phyloP scores from a whole-genome alignment of 139 green algal species.

The Chlorella sp. region DNA sequence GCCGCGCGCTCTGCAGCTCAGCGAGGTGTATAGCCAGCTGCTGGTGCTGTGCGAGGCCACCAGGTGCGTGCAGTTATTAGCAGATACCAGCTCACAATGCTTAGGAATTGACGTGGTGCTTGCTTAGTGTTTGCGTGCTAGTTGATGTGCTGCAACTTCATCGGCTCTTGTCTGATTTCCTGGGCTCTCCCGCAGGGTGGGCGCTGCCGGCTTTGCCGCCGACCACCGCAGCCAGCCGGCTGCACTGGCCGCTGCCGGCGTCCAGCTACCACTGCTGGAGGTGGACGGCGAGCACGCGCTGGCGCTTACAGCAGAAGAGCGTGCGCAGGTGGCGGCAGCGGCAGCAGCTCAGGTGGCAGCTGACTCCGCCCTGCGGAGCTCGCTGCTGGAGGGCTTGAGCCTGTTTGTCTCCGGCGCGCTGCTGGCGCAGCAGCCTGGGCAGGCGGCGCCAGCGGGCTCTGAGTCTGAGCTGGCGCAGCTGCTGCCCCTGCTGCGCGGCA shows the following conservation, averaged over 20 bases:
- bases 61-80: neutral
- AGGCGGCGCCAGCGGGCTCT: slow-evolving; percentile 12
- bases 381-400: slow-evolving; percentile 55
- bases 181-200: neutral
- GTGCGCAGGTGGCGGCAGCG: slow-evolving; percentile 39
- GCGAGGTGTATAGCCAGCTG: slow-evolving; percentile 29
- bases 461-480: neutral
- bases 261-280: slow-evolving; percentile 42
- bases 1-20: slow-evolving; percentile 56
- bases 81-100: neutral
- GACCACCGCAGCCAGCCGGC: slow-evolving; percentile 41
- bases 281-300: neutral
- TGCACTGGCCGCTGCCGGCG: slow-evolving; percentile 33
- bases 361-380: slow-evolving; percentile 47
- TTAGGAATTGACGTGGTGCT: neutral
- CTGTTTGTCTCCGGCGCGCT: slow-evolving; percentile 37
- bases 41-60: slow-evolving; percentile 35
- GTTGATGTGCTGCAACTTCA: neutral
- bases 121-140: neutral
- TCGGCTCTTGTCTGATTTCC: too few relatives aligned
- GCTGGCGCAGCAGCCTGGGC: slow-evolving; percentile 17
- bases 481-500: slow-evolving; percentile 2
- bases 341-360: slow-evolving; percentile 50
- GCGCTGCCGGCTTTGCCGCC: slow-evolving; percentile 17
- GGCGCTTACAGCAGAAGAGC: slow-evolving; percentile 7